phyloP scores from a whole-genome alignment of 192 early-diverging fungal species.

The Pilaira anomala region DNA sequence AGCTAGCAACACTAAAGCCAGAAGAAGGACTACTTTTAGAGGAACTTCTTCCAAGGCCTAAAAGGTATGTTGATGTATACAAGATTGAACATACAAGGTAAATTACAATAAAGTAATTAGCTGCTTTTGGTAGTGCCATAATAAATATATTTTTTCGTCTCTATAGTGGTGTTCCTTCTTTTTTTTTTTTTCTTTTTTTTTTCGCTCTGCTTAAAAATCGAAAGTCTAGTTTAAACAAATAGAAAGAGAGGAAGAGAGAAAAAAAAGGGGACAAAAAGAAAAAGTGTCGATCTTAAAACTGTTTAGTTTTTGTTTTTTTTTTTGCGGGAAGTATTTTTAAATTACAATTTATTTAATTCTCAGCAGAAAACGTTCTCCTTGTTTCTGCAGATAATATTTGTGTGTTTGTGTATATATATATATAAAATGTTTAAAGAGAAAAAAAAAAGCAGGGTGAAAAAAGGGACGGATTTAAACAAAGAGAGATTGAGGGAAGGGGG shows the following conservation, averaged over 20 bases:
- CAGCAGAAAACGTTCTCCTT: too few species aligned
- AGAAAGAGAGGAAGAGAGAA: too few species aligned
- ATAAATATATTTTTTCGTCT: not conserved
- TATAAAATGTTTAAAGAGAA: not conserved
- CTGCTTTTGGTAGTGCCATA: constrained; percentile 12
- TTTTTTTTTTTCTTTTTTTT: not conserved
- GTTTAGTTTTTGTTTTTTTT: too few species aligned
- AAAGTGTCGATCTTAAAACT: too few species aligned
- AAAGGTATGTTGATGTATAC: constrained; percentile 30
- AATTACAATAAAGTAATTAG: constrained; percentile 25
- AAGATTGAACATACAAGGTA: constrained; percentile 28
- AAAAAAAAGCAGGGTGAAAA: not conserved
- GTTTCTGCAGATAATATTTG: too few species aligned
- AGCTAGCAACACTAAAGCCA: not conserved
- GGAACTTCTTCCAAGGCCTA: not conserved
- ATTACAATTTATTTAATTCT: too few species aligned
- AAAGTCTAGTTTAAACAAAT: too few species aligned
- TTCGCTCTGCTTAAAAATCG: too few species aligned
- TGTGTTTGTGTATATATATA: too few species aligned
- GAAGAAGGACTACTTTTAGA: not conserved
- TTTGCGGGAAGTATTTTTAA: too few species aligned
- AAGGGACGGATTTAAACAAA: not conserved
- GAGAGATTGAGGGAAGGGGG: too few species aligned
- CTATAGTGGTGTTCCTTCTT: not conserved
- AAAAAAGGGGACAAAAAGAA: too few species aligned